phyloP scores from a whole-genome alignment of 1,284 basidiomycete genomes.

The Ganoderma resinaceum region DNA sequence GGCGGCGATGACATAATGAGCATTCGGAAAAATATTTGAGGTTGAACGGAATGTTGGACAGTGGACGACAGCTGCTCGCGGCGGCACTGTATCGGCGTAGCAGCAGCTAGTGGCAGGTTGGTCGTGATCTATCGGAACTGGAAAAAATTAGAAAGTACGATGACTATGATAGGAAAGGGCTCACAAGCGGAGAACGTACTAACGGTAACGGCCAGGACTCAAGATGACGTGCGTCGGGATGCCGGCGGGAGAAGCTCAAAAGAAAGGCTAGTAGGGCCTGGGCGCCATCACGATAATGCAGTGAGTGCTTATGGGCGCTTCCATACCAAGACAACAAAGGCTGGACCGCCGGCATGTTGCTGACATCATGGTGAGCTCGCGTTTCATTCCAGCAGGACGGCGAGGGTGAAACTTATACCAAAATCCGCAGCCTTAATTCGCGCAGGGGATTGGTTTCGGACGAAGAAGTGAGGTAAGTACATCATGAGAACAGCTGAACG shows the following conservation, averaged over 20 bases:
- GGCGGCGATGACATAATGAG: background rate
- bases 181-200: background rate
- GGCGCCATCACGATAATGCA: background rate
- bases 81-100: background rate
- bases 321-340: background rate
- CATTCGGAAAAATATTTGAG: background rate
- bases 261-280: background rate
- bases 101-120: too few species aligned
- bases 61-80: background rate
- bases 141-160: too few species aligned
- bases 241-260: background rate
- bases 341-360: background rate
- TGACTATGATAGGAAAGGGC: background rate
- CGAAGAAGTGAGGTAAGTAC: too few species aligned
- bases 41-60: background rate
- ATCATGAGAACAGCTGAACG: too few species aligned
- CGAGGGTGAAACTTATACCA: background rate
- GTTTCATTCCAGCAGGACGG: background rate
- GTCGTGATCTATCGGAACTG: background rate
- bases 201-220: background rate
- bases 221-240: background rate
- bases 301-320: background rate
- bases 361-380: background rate
- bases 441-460: background rate
- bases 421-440: background rate